phyloP scores from a whole-genome alignment of 1,284 basidiomycete species.

The Tylopilus sp. region DNA sequence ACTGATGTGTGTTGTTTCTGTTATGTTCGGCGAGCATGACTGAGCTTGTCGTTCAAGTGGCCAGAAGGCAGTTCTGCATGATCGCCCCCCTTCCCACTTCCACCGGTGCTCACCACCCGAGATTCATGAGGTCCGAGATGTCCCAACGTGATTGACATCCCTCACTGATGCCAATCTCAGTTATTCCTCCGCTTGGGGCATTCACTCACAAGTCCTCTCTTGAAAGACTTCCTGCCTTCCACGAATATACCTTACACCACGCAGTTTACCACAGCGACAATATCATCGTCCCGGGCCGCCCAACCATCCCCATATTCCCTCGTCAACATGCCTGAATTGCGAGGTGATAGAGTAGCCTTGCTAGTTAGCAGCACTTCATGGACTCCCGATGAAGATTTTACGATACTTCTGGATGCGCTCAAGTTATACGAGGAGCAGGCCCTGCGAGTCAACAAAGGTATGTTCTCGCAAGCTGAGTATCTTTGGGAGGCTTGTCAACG shows the following conservation, averaged over 20 bases:
- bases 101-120: slow-evolving; percentile 65
- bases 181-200: slow-evolving; percentile 54
- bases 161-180: slow-evolving; percentile 33
- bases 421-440: slow-evolving; percentile 65
- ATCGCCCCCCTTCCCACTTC: slow-evolving; percentile 84
- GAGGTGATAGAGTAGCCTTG: slow-evolving; percentile 77
- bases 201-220: slow-evolving; percentile 32
- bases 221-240: slow-evolving; percentile 42
- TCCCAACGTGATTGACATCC: slow-evolving; percentile 6
- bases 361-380: slow-evolving; percentile 93
- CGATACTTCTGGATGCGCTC: slow-evolving; percentile 75
- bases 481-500: background rate
- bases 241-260: slow-evolving; percentile 55
- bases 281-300: slow-evolving; percentile 5
- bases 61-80: slow-evolving; percentile 74
- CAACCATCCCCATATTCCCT: slow-evolving; percentile 33
- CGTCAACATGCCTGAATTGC: slow-evolving; percentile 43
- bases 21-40: background rate
- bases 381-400: slow-evolving; percentile 98
- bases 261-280: slow-evolving; percentile 49
- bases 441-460: slow-evolving; percentile 29
- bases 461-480: background rate
- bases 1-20: slow-evolving; percentile 55
- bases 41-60: slow-evolving; percentile 53
- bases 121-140: slow-evolving; percentile 60